Base-by-base conservation (phyloP, 192 early-diverging fungal genomes). In the Coemansia sp. region DNA sequence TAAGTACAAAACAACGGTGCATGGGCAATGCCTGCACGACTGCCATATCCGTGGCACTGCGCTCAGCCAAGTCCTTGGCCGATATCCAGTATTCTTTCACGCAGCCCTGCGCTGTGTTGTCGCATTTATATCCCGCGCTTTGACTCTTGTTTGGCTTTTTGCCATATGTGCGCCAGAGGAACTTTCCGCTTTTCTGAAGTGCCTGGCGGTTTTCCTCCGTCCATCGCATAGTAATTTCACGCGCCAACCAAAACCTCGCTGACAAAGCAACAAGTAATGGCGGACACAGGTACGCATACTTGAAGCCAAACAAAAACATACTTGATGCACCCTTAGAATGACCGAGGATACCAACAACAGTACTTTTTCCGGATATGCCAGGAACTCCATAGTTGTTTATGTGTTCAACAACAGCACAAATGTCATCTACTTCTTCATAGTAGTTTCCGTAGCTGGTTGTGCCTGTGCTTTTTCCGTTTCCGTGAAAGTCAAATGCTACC, bases 281-380 rank as follows among this genome's bases (percentile, higher is more conserved):
- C 26, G 76, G 76, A 28, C 76, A 72, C 16, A 82, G 44, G 21
- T 60, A 49, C 22, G 60, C 41, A 50, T 83, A 74, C 19, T 74
- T 74, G 61, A 62, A 64, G 1, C 81, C 80, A 68, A 82, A 85
- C 26, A 84, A 61, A 30, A 85, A 67, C 60, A 82, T 68, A 32
- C 65, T 76, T 5, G 74, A 73, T 5, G 73, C 83, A 19, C 84
- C 86, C 58, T 85, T 87, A 18, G 83, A 84, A 53, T 85, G 86
- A 0, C 83, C 86, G 7, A 82, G 30, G 3, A 83, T 64, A 5
- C 75, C 79, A 14, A 68, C 18, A 18, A 86, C 78, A 16, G 27
- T 21, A 26, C 18, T 56, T 48, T 32, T 30, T 9, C 44, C 49
- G 0, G 38, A 9, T 22, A 18, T 12, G 22, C 51, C 10, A 12